Base-by-base conservation (phyloP, 2,329 filamentous ascomycete species). In the Talaromyces marneffei region DNA sequence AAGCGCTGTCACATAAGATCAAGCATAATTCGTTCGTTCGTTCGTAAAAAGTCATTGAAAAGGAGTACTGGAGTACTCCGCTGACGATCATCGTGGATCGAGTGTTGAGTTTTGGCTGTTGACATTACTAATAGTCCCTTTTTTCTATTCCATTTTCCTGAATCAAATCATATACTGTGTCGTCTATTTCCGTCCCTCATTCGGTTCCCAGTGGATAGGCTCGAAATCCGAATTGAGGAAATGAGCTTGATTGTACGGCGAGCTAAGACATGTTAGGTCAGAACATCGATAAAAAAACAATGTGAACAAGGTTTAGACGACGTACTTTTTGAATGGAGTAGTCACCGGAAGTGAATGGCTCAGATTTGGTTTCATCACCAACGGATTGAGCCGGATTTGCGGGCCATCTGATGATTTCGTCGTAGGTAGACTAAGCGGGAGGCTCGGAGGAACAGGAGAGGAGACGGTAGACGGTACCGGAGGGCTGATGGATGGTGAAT, bases 151-250 rank as follows among this genome's bases (percentile, higher is more conserved):
- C 23, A 5, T 29, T 58, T 58, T 16, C 23, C 27, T 16, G 35
- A 46, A 55, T 40, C 35, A 40, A 55, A 27, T 9, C 6, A 40
- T 40, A 39, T 40, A 37, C 16, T 23, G 27, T 55, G 31, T 29
- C 25, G 27, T 31, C 62, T 68, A 69, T 68, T 70, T 72, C 57
- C 72, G 67, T 59, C 68, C 71, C 18, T 78, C 74, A 54, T 70
- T 71, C n/a, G 77, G 76, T 42, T 74, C 74, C 72, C 74, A 79
- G 61, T 78, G 76, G 35, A 76, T 74, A 14, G 77, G 77, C 62
- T 80, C 72, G 60, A 80, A 78, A 59, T 80, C 71, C 33, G 74
- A 68, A 63, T 80, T 77, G 59, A 77, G 72, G 66, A 79, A 79
- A 67, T 80, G 75, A 48, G 77, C 75, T 64, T 77, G 74, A 64